Conservation (phyloP, 345 rosid genomes). For the Chamaenerion angustifolium region DNA sequence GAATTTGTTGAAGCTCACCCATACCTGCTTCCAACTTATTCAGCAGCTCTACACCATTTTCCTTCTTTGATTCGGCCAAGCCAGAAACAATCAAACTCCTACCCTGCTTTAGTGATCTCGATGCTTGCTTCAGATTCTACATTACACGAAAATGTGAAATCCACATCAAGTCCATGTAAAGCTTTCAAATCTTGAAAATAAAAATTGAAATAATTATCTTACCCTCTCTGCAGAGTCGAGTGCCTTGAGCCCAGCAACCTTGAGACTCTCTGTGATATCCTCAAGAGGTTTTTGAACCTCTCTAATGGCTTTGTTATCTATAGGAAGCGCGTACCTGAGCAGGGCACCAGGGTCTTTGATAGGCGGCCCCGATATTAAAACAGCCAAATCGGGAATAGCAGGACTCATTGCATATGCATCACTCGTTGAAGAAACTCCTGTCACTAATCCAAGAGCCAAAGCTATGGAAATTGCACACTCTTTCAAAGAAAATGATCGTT, state of each 20-base stretch:
- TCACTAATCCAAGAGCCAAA: constrained; percentile 50
- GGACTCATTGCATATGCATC: constrained; percentile 39
- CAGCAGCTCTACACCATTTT: constrained; percentile 61
- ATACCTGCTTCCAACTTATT: constrained; percentile 71
- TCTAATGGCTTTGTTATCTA: constrained; percentile 76
- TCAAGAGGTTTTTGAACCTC: constrained; percentile 95
- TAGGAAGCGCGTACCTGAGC: constrained; percentile 80
- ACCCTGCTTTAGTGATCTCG: constrained; percentile 58
- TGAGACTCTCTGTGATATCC: constrained; percentile 88
- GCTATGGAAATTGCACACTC: constrained; percentile 70
- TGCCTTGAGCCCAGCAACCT: constrained; percentile 73
- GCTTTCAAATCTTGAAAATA: background rate
- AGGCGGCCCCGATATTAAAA: constrained; percentile 92
- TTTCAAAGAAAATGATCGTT: constrained; percentile 36
- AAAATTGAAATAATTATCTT: constrained; percentile 9
- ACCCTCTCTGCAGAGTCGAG: constrained; percentile 92
- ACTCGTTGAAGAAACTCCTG: constrained; percentile 39
- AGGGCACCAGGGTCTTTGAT: constrained; percentile 85
- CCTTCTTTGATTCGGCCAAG: constrained; percentile 83
- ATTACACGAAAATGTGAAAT: constrained; percentile 8
- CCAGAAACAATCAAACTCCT: constrained; percentile 58
- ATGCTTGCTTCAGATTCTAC: constrained; percentile 87
- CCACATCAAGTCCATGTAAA: background rate
- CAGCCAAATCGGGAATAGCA: constrained; percentile 57
- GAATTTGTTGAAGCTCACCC: constrained; percentile 76